Percentiles rank a stretch among this genome's conserved stretches.
phyloP scores from a whole-genome alignment of 129 eudicot genomes.

The Scalesia atractyloides region DNA sequence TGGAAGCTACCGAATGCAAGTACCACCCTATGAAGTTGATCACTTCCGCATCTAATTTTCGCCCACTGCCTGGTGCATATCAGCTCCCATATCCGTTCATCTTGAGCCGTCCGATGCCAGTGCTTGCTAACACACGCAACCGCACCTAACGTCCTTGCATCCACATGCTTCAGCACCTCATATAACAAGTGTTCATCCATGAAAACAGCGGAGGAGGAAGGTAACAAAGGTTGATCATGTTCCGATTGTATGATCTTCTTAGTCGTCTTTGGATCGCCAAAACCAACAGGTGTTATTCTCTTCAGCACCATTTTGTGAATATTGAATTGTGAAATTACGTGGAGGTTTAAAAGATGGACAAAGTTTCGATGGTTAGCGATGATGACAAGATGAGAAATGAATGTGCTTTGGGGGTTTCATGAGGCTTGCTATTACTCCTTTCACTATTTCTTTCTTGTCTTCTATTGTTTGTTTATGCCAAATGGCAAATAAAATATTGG shows the following conservation, averaged over 20 bases:
- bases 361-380: constrained; percentile 46
- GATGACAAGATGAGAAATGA: constrained; percentile 56
- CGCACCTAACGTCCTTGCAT: constrained; percentile 59
- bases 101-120: constrained; percentile 67
- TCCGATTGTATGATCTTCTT: constrained; percentile 30
- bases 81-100: constrained; percentile 92
- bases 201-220: constrained; percentile 38
- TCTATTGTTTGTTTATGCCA: constrained; percentile 29
- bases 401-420: constrained; percentile 42
- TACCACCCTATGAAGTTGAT: constrained; percentile 75
- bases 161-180: constrained; percentile 76
- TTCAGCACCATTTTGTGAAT: not conserved
- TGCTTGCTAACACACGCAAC: constrained; percentile 70
- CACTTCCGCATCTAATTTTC: constrained; percentile 41
- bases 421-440: constrained; percentile 40
- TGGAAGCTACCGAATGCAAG: constrained; percentile 88
- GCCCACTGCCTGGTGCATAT: constrained; percentile 51
- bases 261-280: not conserved
- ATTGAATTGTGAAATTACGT: not conserved
- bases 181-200: constrained; percentile 64
- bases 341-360: constrained; percentile 26
- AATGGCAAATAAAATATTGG: constrained; percentile 27
- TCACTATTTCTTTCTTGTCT: constrained; percentile 25
- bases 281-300: constrained; percentile 14
- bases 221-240: not conserved